These are phyloP conservation scores for Usnea hakonensis DNA, from an alignment of 495 filamentous ascomycete species.

Conservation along the genomic window DNA sequence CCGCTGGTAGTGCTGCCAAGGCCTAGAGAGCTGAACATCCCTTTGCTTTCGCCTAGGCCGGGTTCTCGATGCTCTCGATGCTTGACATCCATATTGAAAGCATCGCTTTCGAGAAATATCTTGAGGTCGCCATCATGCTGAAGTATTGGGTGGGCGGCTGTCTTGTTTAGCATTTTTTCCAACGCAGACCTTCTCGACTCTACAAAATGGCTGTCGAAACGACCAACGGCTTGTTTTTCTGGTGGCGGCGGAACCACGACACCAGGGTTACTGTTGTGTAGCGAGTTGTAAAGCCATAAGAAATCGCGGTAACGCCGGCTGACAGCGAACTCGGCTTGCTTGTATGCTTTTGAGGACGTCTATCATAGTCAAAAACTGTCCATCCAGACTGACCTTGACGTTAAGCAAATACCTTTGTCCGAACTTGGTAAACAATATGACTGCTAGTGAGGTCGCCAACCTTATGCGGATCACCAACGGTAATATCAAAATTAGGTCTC, in stretches of 20 bases:
- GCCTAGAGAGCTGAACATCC: constrained; percentile 78
- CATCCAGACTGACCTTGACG: not conserved
- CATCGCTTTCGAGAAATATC: constrained; percentile 90
- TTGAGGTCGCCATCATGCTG: constrained; percentile 93
- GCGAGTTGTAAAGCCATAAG: constrained; percentile 88
- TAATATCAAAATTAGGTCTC: constrained; percentile 85
- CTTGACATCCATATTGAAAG: constrained; percentile 93
- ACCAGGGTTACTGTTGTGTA: constrained; percentile 91
- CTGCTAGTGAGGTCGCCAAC: constrained; percentile 94
- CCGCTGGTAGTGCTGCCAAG: constrained; percentile 57
- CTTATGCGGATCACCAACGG: constrained; percentile 93
- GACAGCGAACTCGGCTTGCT: constrained; percentile 81
- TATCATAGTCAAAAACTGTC: constrained; percentile 31
- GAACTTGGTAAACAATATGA: constrained; percentile 93
- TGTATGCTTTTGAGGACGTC: constrained; percentile 95
- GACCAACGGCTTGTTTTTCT: constrained; percentile 94
- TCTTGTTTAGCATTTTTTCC: constrained; percentile 96
- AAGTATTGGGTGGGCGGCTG: constrained; percentile 77
- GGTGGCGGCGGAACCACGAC: constrained; percentile 93
- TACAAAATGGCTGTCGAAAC: constrained; percentile 95
- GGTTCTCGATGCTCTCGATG: constrained; percentile 93
- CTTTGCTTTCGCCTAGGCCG: constrained; percentile 79
- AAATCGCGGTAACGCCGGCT: constrained; percentile 93
- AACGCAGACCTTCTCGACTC: constrained; percentile 82
- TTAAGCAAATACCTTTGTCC: constrained; percentile 64